Evolutionary conservation across 345 rosid genomes (phyloP), one percentile per base, ranked within the genome.

Genomic region (Linum tenue): DNA sequence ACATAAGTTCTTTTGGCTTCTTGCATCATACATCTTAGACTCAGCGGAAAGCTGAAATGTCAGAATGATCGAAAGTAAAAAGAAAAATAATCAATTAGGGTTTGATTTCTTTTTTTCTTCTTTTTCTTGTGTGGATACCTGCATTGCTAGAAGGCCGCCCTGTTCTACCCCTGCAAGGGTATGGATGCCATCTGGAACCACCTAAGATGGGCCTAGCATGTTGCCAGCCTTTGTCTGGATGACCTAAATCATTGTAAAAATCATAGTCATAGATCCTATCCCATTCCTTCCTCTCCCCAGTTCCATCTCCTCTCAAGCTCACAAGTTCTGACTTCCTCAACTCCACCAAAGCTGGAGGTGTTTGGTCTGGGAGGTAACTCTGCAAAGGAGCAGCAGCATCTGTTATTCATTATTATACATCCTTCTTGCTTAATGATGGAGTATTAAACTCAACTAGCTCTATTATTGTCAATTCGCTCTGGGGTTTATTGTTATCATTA

Each of bases 241-340:
- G 42, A 15, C 86, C 82, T 59, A 82, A 85, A 69, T 83, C 86
- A 58, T 83, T 82, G 64, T 81, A 84, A 66, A 16, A 55, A 69
- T 78, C 89, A 44, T 87, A 87, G 48, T 81, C 82, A 14, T 84
- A 87, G 42, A 80, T 67, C 41, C 84, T 72, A 36, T 87, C 84
- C 86, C 87, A 82, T 56, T 78, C 77, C 53, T 78, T 76, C 70
- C 83, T 74, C 65, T 78, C 87, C 58, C 72, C 80, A 0, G 22
- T 71, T 63, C 80, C 74, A 65, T 78, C 72, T 70, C 82, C 81
- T 42, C 82, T 77, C 73, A 86, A 59, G 75, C 71, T 65, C 37
- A 0, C 16, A 44, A 86, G 85, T 69, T 86, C 92, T 69, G 72
- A 67, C 42, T 67, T 51, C 67, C 89, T 76, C 67, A 84, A 68